phyloP scores from a whole-genome alignment of 2,329 filamentous ascomycete genomes.

The Calycina herbarum region DNA sequence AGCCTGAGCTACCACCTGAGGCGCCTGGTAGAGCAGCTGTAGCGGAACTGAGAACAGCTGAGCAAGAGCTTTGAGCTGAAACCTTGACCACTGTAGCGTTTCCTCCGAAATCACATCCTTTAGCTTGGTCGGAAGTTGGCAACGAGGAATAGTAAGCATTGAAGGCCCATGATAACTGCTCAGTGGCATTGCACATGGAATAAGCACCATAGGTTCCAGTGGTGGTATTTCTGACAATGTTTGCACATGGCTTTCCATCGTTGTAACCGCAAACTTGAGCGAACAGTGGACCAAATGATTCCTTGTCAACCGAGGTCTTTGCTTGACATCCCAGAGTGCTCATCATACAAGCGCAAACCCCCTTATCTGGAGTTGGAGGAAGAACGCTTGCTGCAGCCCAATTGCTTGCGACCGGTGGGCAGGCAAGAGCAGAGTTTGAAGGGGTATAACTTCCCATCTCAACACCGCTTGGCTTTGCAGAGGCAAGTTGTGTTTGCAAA shows the following conservation, averaged over 20 bases:
- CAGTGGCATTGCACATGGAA: slow-evolving; percentile 69
- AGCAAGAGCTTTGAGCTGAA: slow-evolving; percentile 26
- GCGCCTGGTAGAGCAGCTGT: slow-evolving; percentile 17
- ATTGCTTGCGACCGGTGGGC: slow-evolving; percentile 29
- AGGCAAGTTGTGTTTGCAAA: slow-evolving; percentile 52
- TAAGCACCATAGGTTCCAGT: slow-evolving; percentile 71
- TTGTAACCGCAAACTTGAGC: slow-evolving; percentile 46
- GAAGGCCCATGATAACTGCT: slow-evolving; percentile 72
- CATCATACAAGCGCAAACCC: slow-evolving; percentile 84
- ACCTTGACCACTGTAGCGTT: slow-evolving; percentile 51
- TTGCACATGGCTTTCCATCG: slow-evolving; percentile 37
- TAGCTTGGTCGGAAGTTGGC: slow-evolving; percentile 46
- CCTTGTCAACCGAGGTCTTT: slow-evolving; percentile 52
- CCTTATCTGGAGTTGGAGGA: slow-evolving; percentile 77
- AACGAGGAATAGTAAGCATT: slow-evolving; percentile 56
- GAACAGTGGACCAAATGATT: slow-evolving; percentile 69
- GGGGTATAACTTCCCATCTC: slow-evolving; percentile 65
- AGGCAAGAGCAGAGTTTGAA: slow-evolving; percentile 36
- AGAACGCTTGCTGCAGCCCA: slow-evolving; percentile 57
- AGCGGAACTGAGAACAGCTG: slow-evolving; percentile 24
- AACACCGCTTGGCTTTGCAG: slow-evolving; percentile 56
- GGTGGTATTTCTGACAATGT: slow-evolving; percentile 51
- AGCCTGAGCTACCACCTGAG: slow-evolving; percentile 9
- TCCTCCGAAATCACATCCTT: slow-evolving; percentile 66
- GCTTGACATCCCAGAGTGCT: slow-evolving; percentile 69